Base-by-base conservation (phyloP, 2,329 filamentous ascomycete species). In the Epichloe amarillans region DNA sequence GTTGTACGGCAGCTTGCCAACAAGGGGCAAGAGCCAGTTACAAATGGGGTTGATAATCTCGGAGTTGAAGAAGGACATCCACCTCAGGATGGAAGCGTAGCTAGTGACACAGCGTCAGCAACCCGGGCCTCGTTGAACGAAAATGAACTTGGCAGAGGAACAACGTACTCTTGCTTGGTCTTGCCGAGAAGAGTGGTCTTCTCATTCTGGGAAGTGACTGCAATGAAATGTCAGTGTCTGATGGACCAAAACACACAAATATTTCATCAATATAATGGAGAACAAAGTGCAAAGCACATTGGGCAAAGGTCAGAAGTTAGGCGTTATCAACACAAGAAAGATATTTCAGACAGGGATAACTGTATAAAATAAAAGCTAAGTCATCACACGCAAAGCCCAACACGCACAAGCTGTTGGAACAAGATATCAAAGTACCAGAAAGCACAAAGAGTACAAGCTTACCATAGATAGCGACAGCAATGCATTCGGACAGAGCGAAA, bases 121-220 rank as follows among this genome's bases (percentile, higher is more conserved):
- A 23, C 38, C 33, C 26, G 0, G 10, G 3, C 4, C 40, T 44
- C 10, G n/a, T n/a, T 37, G 3, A 5, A 4, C 5, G 15, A 35
- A 30, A 36, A 11, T 8, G n/a, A 21, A 26, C 5, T 12, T 14
- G n/a, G 44, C n/a, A 8, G 12, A 2, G 19, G 12, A 17, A n/a
- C 14, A 53, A 68, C 77, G 69, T 75, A 89, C 83, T 98, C 93
- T 79, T 98, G 91, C 86, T 98, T 98, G 76, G 90, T 98, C 85
- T 97, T 97, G 68, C 93, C 93, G 64, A 98, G 83, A 60, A 98
- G 89, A 62, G 89, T 94, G 64, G 93, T 98, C 86, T 97, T 97
- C 84, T 97, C 93, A 72, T 98, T 98, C 77, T 98, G 93, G 63
- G 93, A 97, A 65, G 93, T 89, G 69, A 98, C 93, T 97, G 66